Base-by-base conservation (phyloP, 129 eudicot species). In the Flaveria linearis region DNA sequence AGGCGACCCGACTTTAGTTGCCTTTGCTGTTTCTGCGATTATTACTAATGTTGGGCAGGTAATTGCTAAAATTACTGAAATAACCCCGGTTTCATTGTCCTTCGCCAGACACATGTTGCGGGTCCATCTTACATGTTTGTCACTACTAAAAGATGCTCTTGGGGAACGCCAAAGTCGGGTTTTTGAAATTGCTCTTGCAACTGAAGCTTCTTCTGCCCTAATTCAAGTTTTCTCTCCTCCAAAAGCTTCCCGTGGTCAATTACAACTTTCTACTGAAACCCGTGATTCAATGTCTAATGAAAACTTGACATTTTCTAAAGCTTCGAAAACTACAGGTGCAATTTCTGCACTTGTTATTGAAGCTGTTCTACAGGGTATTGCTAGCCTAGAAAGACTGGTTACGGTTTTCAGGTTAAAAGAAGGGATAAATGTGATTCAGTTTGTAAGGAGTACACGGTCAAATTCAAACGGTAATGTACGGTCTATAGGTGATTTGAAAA, bases 151-250 rank as follows among this genome's bases (percentile, higher is more conserved):
- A 82, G 99, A 95, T 41, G 92, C 96, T 15, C 90, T 95, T 9
- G 99, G 99, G 50, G 99, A 95, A 82, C 96, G 97, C 42, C 97
- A 95, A 74, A 89, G 96, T 52, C 96, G 99, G 39, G 96, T 90
- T 33, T 95, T 95, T 56, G 99, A 95, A 77, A 91, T 95, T n/a
- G 99, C 99, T 61, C 91, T 95, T 75, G 99, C 97, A 43, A 85
- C 94, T 6, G 99, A 95, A 88, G 93, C 96, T 70, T 87, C 99
- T 53, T 84, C 94, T 25, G 92, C 94, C 41, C 87, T 95, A 71
- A 55, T 85, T 55, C 97, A 88, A 83, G 87, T 83, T 70, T 82
- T 85, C 69, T 67, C 86, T 42, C 96, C 99, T 15, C 85, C 92
- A 17, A 94, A 94, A 75, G 88, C 81, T 64, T 74, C 96, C 2